These are phyloP conservation scores for Urtica urens DNA, from an alignment of 306 rosid species.

Conservation along the genomic window DNA sequence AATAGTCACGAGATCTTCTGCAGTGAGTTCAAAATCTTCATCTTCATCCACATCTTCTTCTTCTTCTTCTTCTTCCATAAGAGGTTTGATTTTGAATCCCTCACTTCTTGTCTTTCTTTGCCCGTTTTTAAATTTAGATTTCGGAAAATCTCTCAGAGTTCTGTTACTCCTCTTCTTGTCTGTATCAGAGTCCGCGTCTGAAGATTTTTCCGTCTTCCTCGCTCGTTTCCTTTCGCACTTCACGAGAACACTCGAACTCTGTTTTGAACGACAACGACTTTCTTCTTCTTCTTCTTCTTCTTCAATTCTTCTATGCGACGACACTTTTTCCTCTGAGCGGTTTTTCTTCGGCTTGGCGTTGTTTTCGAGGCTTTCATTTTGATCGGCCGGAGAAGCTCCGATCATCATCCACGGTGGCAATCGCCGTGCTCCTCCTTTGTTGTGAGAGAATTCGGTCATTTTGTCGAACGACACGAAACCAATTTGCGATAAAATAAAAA, in stretches of 20 bases:
- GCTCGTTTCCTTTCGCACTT: conserved; percentile 28
- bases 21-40: conserved; percentile 45
- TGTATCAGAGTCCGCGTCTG: conserved; percentile 17
- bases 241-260: conserved; percentile 16
- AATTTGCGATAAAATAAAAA: too few relatives aligned
- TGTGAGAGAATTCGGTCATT: too few relatives aligned
- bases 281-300: conserved; percentile 20
- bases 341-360: conserved; percentile 21
- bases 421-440: conserved; percentile 86
- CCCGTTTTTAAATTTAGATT: conserved; percentile 17
- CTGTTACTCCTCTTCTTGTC: conserved; percentile 20
- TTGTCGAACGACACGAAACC: too few relatives aligned
- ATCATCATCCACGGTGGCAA: conserved; percentile 81
- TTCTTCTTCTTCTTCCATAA: too few relatives aligned
- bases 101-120: conserved; percentile 16
- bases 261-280: conserved; percentile 16
- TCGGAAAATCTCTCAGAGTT: conserved; percentile 14
- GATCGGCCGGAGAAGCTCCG: conserved; percentile 29
- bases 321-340: conserved; percentile 13
- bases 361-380: conserved; percentile 18
- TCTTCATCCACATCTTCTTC: too few relatives aligned
- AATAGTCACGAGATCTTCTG: conserved; percentile 56
- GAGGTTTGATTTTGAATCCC: conserved; percentile 23
- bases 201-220: conserved; percentile 16
- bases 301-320: conserved; percentile 10